Percentiles rank a stretch among this genome's conserved stretches.
These are phyloP conservation scores for Larix kaempferi DNA, from an alignment of 75 land plant genomes.

Conservation along the genomic window DNA sequence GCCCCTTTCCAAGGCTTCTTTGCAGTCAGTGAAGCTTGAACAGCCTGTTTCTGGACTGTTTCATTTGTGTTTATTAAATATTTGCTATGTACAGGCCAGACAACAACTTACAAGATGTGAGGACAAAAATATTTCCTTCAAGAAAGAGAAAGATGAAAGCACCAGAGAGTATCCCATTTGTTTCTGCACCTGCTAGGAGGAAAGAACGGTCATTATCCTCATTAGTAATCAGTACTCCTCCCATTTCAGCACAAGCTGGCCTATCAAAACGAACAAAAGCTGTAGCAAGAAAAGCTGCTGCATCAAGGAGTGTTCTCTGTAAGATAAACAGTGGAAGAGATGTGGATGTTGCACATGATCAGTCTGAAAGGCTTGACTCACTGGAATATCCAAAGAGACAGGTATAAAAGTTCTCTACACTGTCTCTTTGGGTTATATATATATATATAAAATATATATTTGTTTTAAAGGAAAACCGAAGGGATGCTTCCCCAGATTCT, in stretches of 20 bases:
- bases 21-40: background rate
- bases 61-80: background rate
- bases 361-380: conserved; percentile 35
- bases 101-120: conserved; percentile 81
- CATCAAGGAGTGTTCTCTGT: conserved; percentile 27
- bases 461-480: too few relatives aligned
- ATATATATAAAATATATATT: too few relatives aligned
- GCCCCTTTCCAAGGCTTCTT: background rate
- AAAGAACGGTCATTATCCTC: conserved; percentile 91
- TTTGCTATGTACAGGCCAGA: conserved; percentile 55
- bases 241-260: conserved; percentile 45
- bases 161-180: conserved; percentile 33
- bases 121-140: conserved; percentile 72
- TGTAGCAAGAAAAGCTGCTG: conserved; percentile 40
- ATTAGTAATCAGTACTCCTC: conserved; percentile 63
- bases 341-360: conserved; percentile 29
- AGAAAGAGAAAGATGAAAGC: conserved; percentile 55
- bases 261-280: conserved; percentile 60
- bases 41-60: background rate
- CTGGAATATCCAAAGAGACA: conserved; percentile 19
- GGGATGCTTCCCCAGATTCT: too few relatives aligned
- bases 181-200: conserved; percentile 48
- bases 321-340: conserved; percentile 38
- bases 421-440: background rate
- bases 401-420: background rate